These are phyloP conservation scores for Termitomyces sp. DNA, from an alignment of 768 basidiomycete species.

Conservation along the genomic window DNA sequence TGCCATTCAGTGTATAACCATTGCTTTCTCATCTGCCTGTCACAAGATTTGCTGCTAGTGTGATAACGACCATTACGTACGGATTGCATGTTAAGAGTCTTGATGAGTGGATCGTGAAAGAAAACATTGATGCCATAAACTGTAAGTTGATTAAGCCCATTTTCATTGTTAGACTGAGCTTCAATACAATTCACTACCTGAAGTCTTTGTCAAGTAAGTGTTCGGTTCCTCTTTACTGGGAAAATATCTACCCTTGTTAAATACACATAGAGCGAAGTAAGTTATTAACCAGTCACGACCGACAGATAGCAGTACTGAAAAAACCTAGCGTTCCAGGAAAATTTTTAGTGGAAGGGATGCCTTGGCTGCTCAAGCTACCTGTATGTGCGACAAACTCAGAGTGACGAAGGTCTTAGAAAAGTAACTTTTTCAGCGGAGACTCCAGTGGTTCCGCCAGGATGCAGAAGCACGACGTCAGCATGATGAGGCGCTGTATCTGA, in stretches of 20 bases:
- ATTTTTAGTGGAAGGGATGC: conserved; percentile 46
- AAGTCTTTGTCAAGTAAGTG: conserved; percentile 8
- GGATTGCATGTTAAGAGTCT: conserved; percentile 40
- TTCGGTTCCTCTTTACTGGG: neutral
- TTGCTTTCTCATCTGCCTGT: neutral
- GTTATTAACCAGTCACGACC: neutral
- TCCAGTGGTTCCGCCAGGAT: conserved; percentile 44
- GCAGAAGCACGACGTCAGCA: conserved; percentile 33
- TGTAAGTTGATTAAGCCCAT: conserved; percentile 26
- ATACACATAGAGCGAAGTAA: neutral
- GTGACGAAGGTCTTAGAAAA: no score
- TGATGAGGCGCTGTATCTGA: conserved; percentile 37
- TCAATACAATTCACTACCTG: neutral
- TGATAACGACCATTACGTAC: conserved; percentile 42
- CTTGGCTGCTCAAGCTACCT: conserved; percentile 43
- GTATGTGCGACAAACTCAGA: conserved; percentile 19
- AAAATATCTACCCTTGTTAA: neutral
- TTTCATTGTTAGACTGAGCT: neutral
- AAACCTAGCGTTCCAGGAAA: conserved; percentile 42
- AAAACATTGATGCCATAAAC: conserved; percentile 41
- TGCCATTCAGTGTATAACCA: neutral
- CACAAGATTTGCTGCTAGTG: conserved; percentile 41
- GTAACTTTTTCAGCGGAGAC: conserved; percentile 23
- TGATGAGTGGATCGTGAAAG: conserved; percentile 45
- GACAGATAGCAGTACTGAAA: neutral